Base-by-base conservation (phyloP, 2,329 filamentous ascomycete species). In the Aspergillus spinulosporus region DNA sequence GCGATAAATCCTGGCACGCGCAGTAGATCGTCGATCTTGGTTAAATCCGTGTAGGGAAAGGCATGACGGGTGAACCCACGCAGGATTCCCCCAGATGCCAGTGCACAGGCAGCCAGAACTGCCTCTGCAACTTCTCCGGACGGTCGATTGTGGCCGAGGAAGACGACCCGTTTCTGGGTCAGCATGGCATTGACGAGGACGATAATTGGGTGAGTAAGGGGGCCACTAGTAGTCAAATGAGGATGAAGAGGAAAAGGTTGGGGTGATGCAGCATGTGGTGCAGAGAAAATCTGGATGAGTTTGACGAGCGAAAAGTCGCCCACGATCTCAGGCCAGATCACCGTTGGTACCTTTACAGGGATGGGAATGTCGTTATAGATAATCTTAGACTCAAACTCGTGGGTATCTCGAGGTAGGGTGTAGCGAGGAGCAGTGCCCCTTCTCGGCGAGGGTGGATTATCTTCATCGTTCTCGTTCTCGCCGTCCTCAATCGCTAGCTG, bases 251-350 rank as follows among this genome's bases (percentile, higher is more conserved):
- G 77, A 69, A 97, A 99, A 1, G 92, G 86, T 66, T 95, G 89
- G 3, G 91, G 89, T 7, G 88, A 84, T 65, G 91, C 88, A n/a
- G 86, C 77, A 72, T 97, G 93, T 14, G 89, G 82, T 8, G 87
- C 86, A 43, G 90, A 90, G 73, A 97, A 97, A 52, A 90, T 96
- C 66, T 96, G 92, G 62, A 99, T 96, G 52, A 99, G 85, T 73
- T 97, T 97, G 76, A 99, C 89, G 56, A 99, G 82, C 37, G 92
- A 97, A 70, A 99, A 99, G 75, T 99, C 94, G 59, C 94, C 94
- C 12, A 99, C 94, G 0, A 90, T 97, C 78, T 99, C 94, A 1
- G 92, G 90, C 78, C 92, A 93, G 56, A 96, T 84, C 8, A 94
- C 92, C 3, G 93, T 92, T 0, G 94, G 94, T 5, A 99, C 88